Percentiles rank a stretch among this genome's conserved stretches.
Evolutionary conservation across 257 asterid species (phyloP).

Genomic region (Solanum sparsipilum): DNA sequence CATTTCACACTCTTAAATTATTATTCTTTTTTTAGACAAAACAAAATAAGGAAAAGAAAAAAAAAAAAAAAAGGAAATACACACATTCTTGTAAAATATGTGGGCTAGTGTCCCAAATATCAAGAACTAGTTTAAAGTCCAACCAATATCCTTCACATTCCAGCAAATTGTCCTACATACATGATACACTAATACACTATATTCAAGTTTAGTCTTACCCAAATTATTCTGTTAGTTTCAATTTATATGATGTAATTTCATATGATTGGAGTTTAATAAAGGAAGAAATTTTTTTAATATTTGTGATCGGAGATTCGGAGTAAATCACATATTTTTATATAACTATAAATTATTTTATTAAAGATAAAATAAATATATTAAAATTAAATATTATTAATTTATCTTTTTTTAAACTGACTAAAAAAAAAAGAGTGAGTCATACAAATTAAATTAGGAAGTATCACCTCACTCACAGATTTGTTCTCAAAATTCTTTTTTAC

Average conservation of each 20-base stretch:
- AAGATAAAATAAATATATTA: too few species aligned
- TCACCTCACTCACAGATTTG: neutral
- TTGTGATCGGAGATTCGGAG: too few species aligned
- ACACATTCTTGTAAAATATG: neutral
- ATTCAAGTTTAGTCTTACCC: neutral
- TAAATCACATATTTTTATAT: too few species aligned
- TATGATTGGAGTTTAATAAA: too few species aligned
- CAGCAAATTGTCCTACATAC: neutral
- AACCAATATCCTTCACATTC: neutral
- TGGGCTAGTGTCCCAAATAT: neutral
- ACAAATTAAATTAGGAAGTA: too few species aligned
- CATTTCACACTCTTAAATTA: neutral
- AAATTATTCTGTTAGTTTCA: neutral
- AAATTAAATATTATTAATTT: too few species aligned
- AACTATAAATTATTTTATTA: too few species aligned
- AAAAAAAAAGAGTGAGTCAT: too few species aligned
- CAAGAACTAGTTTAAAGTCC: neutral
- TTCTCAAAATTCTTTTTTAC: neutral
- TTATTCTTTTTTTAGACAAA: neutral
- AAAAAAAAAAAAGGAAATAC: neutral
- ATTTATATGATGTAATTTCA: neutral
- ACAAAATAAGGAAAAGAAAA: neutral
- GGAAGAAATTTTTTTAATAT: rapidly evolving
- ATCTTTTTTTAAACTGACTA: neutral
- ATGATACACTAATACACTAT: neutral